Base-by-base conservation (phyloP, 805 yeast species). In the Pichia nakasei region DNA sequence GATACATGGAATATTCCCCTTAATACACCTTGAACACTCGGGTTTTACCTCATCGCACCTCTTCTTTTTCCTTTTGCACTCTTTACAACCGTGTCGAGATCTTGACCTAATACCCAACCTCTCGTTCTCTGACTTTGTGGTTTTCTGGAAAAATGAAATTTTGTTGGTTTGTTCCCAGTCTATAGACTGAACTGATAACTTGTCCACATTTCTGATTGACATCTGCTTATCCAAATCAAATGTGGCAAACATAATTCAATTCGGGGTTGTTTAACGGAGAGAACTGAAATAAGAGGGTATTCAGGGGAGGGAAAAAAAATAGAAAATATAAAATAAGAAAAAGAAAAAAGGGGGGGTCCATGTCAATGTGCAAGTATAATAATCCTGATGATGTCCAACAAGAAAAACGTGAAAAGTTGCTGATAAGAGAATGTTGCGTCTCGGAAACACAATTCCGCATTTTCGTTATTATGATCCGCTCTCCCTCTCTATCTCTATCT, bases 31-130 rank as follows among this genome's bases (percentile, higher is more conserved):
- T 0, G 64, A 58, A 52, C 75, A 70, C 7, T 57, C 51, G 3
- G 75, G 75, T 47, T 60, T 63, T 4, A 50, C 51, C 45, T 69
- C 68, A 51, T 69, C 72, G 49, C 75, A 70, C 35, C 68, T 67
- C 53, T 69, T 69, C 50, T 48, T 53, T 33, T 46, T 46, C 29
- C 50, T 41, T 37, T 50, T 44, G 35, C 56, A 53, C 20, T 47
- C 51, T 9, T 27, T 22, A 38, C 56, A 53, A 13, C 56, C 56
- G 20, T 26, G 34, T 32, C 51, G 45, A 9, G 56, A 53, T 34
- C 56, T 45, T 3, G 44, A 26, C 3, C 27, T 33, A 7, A 42
- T 48, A 6, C 54, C 55, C 12, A 46, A 33, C 13, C 49, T 37
- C 20, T 33, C 17, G 8, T 42, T 39, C 13, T 52, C 55, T 17